A percentile compares a stretch with the other conserved stretches of the same genome.
Evolutionary conservation across 140 eudicot genomes (phyloP).

Genomic region (Bidens hawaiensis): DNA sequence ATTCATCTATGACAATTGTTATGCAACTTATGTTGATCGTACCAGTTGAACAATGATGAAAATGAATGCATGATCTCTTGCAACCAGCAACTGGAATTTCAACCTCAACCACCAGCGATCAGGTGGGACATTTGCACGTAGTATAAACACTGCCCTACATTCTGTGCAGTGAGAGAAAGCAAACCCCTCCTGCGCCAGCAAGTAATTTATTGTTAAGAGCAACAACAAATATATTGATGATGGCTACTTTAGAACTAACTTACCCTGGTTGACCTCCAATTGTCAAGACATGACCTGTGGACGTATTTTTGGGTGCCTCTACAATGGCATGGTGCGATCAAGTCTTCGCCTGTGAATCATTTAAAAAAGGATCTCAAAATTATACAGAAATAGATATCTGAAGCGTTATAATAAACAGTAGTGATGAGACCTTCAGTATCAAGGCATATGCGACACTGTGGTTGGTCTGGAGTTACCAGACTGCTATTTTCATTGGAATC

Average conservation of each 20-base stretch:
- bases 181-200: slow-evolving; percentile 82
- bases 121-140: slow-evolving; percentile 94
- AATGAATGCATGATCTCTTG: slow-evolving; percentile 91
- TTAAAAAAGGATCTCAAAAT: not conserved
- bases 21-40: not conserved
- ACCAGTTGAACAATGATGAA: slow-evolving; percentile 94
- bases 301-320: slow-evolving; percentile 97
- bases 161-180: slow-evolving; percentile 99
- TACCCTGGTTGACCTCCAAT: slow-evolving; percentile 97
- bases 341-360: slow-evolving; percentile 63
- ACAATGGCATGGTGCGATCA: slow-evolving; percentile 96
- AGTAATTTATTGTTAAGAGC: not conserved
- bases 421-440: slow-evolving; percentile 65
- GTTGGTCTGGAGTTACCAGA: slow-evolving; percentile 67
- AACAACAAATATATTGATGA: not conserved
- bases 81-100: slow-evolving; percentile 93
- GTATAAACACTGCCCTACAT: slow-evolving; percentile 82
- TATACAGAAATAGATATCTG: no score
- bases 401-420: slow-evolving; percentile 1
- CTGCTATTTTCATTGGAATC: slow-evolving; percentile 49
- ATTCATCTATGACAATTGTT: not conserved
- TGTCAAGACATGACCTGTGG: slow-evolving; percentile 96
- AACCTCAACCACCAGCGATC: slow-evolving; percentile 99
- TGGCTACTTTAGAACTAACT: not conserved
- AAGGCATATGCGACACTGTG: slow-evolving; percentile 93